Evolutionary conservation across 768 basidiomycete genomes (phyloP), one percentile per base, ranked within the genome.

Genomic region (Clavaria fumosa): DNA sequence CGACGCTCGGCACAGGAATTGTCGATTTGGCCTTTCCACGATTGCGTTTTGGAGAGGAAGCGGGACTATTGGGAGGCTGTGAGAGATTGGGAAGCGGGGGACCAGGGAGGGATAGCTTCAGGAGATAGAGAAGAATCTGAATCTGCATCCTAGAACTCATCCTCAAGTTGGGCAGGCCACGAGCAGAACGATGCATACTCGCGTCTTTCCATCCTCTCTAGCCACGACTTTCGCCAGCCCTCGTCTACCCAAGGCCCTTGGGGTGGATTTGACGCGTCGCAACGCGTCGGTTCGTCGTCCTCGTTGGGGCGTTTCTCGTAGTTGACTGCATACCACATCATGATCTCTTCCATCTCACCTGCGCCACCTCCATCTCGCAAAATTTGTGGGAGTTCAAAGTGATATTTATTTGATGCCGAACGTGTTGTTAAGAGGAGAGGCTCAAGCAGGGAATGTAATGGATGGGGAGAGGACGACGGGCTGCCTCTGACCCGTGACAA

Each of bases 271-370:
- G n/a, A n/a, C 42, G 15, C 44, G 46, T 5, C 50, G 41, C 14
- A 45, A 47, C 9, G 45, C 33, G 51, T 50, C 23, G 23, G 35
- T 6, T 35, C 47, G 40, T 47, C 31, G 39, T 14, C 15, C 24
- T 37, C 22, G 53, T 42, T 15, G 50, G 50, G 27, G 53, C 47
- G 34, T 48, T 69, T 74, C 52, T 81, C 81, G 49, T 78, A 66
- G 40, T 64, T 64, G 27, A 79, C 56, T 0, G 71, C 66, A 41
- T 70, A 83, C 79, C 79, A 84, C 73, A 83, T 78, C 64, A 80
- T 74, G 0, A 61, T 64, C 41, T 82, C 81, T 43, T 83, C 80
- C 23, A 66, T 57, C 43, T 73, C 73, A 2, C 69, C 78, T 2
- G 63, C 69, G 1, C 72, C 77, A 7, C 70, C 74, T 1, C 67